Conservation (phyloP, 495 filamentous ascomycete genomes). For the Penicillium nucicola region DNA sequence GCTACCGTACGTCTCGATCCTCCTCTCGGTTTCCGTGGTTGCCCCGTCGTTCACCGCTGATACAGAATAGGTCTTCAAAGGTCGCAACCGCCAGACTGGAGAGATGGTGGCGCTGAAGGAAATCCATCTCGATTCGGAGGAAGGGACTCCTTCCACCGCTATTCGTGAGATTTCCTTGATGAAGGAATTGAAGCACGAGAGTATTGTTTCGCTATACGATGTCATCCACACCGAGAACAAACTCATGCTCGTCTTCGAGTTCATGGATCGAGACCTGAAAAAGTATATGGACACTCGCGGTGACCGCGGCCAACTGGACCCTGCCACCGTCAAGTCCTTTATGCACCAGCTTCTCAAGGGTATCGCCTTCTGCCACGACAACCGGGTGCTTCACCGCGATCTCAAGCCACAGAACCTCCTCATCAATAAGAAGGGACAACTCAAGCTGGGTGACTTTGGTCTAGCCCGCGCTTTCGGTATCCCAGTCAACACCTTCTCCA, state of each 20-base stretch:
- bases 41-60: constrained; percentile 15
- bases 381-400: constrained; percentile 92
- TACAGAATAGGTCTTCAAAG: constrained; percentile 83
- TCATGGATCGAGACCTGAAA: constrained; percentile 98
- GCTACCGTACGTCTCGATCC: constrained; percentile 69
- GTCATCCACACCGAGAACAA: constrained; percentile 99
- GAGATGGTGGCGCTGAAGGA: constrained; percentile 97
- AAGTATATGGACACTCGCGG: constrained; percentile 96
- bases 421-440: constrained; percentile 85
- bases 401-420: constrained; percentile 93
- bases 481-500: constrained; percentile 96
- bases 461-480: constrained; percentile 93
- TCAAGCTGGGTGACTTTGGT: constrained; percentile 95
- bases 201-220: constrained; percentile 95
- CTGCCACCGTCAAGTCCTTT: constrained; percentile 89
- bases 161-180: constrained; percentile 98
- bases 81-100: constrained; percentile 90
- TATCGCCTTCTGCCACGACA: constrained; percentile 96
- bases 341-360: constrained; percentile 94
- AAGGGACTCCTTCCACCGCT: constrained; percentile 96
- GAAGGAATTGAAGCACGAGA: constrained; percentile 98
- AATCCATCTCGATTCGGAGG: constrained; percentile 98
- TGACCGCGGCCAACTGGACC: constrained; percentile 78
- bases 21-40: neutral
- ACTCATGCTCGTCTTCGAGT: constrained; percentile 98